Conservation (phyloP, 306 rosid genomes). For the Spatholobus suberectus region DNA sequence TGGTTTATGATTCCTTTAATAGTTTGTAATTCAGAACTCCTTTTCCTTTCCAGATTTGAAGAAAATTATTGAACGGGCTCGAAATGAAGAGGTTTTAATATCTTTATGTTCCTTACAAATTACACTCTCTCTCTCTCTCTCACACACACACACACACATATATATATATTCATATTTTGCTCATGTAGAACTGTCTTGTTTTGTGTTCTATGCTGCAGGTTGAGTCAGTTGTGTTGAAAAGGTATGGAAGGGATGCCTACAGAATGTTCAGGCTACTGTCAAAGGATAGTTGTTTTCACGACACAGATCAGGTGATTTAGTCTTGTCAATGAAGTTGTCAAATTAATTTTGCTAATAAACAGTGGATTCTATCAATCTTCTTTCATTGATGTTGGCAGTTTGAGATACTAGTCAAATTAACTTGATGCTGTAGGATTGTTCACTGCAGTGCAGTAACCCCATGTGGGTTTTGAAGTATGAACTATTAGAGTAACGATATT, state of each 20-base stretch:
- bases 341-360: constrained; percentile 10
- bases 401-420: constrained; percentile 20
- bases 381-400: constrained; percentile 21
- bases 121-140: no score
- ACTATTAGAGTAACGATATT: not conserved
- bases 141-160: no score
- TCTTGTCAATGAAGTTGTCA: constrained; percentile 18
- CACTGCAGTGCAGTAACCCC: constrained; percentile 17
- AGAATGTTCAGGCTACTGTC: constrained; percentile 85
- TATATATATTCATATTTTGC: not conserved
- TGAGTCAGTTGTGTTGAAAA: constrained; percentile 80
- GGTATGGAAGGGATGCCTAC: constrained; percentile 82
- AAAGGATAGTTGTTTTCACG: constrained; percentile 54
- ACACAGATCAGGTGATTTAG: constrained; percentile 78
- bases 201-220: constrained; percentile 60
- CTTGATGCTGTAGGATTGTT: constrained; percentile 4
- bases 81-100: constrained; percentile 74
- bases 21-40: constrained; percentile 26
- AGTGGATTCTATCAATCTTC: not conserved
- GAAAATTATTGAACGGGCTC: constrained; percentile 69
- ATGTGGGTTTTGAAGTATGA: constrained; percentile 16
- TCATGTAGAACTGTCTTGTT: constrained; percentile 41
- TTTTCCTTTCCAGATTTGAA: constrained; percentile 70
- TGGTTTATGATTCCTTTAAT: constrained; percentile 2
- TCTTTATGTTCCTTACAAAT: constrained; percentile 15